Percentiles rank a stretch among this genome's conserved stretches.
Evolutionary conservation across 441 rosid species (phyloP).

Genomic region (Pelargonium cotyledonis): DNA sequence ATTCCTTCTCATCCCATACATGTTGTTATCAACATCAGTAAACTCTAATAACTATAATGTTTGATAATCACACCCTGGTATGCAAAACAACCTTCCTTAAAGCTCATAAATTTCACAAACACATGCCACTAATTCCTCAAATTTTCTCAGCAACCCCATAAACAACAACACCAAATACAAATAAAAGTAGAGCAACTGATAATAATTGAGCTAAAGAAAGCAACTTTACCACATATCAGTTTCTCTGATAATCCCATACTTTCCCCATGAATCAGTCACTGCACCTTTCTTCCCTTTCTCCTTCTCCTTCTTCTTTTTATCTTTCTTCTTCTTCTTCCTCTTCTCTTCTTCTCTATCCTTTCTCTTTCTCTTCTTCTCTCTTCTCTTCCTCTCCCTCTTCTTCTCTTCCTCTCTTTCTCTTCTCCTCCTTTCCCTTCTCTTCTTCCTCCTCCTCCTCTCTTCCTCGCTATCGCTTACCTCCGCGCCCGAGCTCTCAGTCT

Average conservation of each 20-base stretch:
- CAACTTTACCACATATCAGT: conserved; percentile 81
- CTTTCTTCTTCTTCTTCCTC: conserved; percentile 27
- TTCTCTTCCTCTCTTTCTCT: conserved; percentile 20
- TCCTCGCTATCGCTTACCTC: conserved; percentile 32
- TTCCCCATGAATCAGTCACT: conserved; percentile 87
- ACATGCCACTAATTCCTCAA: not conserved
- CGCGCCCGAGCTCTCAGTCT: conserved; percentile 34
- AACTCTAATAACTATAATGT: not conserved
- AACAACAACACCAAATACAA: not conserved
- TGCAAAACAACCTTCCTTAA: not conserved
- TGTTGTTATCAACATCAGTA: not conserved
- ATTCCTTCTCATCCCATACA: not conserved
- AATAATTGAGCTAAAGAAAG: not conserved
- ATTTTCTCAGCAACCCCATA: not conserved
- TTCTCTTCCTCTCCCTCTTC: conserved; percentile 11
- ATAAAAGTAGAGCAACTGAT: not conserved
- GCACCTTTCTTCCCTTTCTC: conserved; percentile 83
- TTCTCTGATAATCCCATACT: conserved; percentile 81
- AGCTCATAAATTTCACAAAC: not conserved
- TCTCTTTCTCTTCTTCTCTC: conserved; percentile 19
- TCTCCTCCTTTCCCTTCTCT: conserved; percentile 26
- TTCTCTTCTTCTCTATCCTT: conserved; percentile 23
- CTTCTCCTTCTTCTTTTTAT: conserved; percentile 44
- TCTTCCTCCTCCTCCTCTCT: conserved; percentile 22
- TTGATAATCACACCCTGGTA: too few species aligned